Percentiles rank a stretch among this genome's conserved stretches.
phyloP scores from a whole-genome alignment of 139 green algal species.

The Chlamydomonas incerta region DNA sequence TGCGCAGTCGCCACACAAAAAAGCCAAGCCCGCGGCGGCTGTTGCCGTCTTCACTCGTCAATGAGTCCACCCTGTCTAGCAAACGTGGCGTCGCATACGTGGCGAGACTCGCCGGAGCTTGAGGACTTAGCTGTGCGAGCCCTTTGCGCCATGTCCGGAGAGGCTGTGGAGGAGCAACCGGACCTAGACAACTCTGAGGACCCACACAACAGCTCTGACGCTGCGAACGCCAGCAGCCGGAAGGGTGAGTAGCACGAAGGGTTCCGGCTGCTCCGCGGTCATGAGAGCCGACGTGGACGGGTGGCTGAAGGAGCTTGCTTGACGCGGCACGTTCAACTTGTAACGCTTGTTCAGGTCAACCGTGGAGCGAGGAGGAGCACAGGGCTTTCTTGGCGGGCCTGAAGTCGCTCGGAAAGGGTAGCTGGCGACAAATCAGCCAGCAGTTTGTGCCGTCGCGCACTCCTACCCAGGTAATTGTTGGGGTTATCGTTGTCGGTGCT shows the following conservation, averaged over 20 bases:
- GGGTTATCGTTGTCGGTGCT: no score
- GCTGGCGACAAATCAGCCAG: constrained; percentile 87
- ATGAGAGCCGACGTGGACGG: neutral
- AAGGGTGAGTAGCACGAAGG: neutral
- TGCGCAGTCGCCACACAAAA: no score
- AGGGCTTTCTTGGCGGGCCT: constrained; percentile 82
- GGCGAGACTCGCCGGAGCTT: no score
- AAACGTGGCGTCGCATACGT: neutral
- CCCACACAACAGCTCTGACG: neutral
- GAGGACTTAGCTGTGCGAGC: no score
- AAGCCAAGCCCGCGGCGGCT: neutral
- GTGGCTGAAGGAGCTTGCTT: no score
- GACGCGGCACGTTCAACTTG: no score
- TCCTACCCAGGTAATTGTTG: constrained; percentile 68
- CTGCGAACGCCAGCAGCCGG: neutral
- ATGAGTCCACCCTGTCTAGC: neutral
- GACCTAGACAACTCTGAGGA: neutral
- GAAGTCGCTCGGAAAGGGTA: constrained; percentile 79
- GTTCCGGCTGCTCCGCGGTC: neutral
- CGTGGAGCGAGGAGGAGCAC: constrained; percentile 91
- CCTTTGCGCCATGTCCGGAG: no score
- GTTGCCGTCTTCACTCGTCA: neutral
- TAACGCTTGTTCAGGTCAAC: constrained; percentile 79
- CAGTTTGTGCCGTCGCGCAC: constrained; percentile 82
- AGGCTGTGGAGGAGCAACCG: neutral